Base-by-base conservation (phyloP, 1,284 basidiomycete species). In the Sparassis latifolia region DNA sequence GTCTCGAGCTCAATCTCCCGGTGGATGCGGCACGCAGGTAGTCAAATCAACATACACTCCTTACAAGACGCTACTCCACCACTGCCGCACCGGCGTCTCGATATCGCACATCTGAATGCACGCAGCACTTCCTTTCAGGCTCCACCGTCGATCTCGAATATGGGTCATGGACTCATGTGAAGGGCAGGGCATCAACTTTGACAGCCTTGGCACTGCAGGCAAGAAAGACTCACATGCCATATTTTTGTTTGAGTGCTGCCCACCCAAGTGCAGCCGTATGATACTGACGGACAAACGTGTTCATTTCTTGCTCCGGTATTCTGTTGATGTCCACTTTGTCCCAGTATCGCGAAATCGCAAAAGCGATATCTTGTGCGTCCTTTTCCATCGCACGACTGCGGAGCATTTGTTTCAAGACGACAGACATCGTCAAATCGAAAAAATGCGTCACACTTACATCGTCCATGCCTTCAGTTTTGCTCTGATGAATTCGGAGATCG, bases 261-360 rank as follows among this genome's bases (percentile, higher is more conserved):
- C 86, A 89, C 6, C 82, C 81, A 30, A 83, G 74, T 5, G 74
- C 78, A 35, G 76, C 83, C 10, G 73, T 67, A 38, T 73, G 65
- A 58, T 85, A 74, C 38, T 70, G 71, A 12, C 71, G 62, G 31
- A 84, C 80, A 59, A 90, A 88, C 31, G 77, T 73, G 51, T 79
- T 79, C 87, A 90, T 90, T 62, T 90, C 86, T 52, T 80, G 77
- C 65, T 90, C 86, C 30, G 83, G 81, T 55, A 89, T 83, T 57
- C 86, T 83, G 62, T 89, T 89, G 59, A 89, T 80, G 65, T 89
- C 86, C 52, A 89, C 78, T 47, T 76, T 74, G 61, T 84, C 83
- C 86, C 86, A 89, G 61, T 84, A 86, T 49, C 78, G 79, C 52
- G 77, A 73, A 56, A 89, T 68, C 44, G 79, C 73, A 60, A 80